These are phyloP conservation scores for Annona cherimola DNA, from an alignment of 164 flowering plant genomes.

Conservation along the genomic window DNA sequence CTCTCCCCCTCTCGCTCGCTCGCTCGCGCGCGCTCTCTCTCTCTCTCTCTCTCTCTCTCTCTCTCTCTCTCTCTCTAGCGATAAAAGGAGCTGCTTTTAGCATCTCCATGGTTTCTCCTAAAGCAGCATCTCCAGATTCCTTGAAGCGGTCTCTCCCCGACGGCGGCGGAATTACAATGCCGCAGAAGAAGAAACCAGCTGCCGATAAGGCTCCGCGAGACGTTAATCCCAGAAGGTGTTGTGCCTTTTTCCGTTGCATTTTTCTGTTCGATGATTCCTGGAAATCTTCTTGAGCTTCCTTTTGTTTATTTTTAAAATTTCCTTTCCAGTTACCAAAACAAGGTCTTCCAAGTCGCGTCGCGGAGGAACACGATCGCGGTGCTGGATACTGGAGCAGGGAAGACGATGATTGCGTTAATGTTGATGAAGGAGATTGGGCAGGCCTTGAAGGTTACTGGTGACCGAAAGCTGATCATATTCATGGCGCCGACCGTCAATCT, in stretches of 20 bases:
- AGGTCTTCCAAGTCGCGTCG: conserved; percentile 62
- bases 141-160: not conserved
- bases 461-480: conserved; percentile 47
- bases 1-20: not conserved
- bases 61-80: not conserved
- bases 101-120: not conserved
- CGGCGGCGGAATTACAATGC: not conserved
- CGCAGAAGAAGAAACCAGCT: not conserved
- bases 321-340: conserved; percentile 47
- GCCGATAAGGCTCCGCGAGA: not conserved
- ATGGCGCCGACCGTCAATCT: conserved; percentile 85
- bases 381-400: conserved; percentile 72
- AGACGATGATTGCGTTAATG: conserved; percentile 75
- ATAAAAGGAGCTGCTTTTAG: not conserved
- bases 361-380: conserved; percentile 74
- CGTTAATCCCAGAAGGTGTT: conserved; percentile 2
- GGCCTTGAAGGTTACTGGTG: conserved; percentile 22
- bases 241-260: not conserved
- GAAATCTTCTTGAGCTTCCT: not conserved
- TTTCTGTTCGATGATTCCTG: not conserved
- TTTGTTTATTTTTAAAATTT: not conserved
- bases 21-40: not conserved
- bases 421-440: conserved; percentile 48
- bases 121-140: not conserved
- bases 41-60: not conserved